Conservation (phyloP, 75 land plant genomes). For the Picea sitchensis region DNA sequence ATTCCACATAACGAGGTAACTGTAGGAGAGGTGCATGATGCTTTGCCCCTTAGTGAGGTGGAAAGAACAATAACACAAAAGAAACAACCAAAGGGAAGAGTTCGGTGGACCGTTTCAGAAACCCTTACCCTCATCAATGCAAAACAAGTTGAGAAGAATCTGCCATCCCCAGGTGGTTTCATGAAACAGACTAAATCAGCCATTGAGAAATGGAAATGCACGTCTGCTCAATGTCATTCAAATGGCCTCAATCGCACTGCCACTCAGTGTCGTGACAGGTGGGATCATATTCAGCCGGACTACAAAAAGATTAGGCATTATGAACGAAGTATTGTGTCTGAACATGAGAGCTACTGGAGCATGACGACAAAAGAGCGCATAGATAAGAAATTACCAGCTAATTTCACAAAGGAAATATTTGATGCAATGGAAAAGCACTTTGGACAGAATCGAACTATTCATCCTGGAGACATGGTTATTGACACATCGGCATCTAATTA, state of each 20-base stretch:
- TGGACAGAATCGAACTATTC: conserved; percentile 4
- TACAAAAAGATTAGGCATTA: conserved; percentile 19
- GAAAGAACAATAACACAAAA: background rate
- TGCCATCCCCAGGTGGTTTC: conserved; percentile 8
- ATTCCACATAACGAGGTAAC: conserved; percentile 4
- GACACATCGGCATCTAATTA: conserved; percentile 4
- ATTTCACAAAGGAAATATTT: conserved; percentile 6
- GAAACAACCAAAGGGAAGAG: conserved; percentile 8
- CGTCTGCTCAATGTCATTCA: conserved; percentile 3
- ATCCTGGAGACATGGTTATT: conserved; percentile 12
- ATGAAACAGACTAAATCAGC: conserved; percentile 12
- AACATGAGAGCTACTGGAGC: conserved; percentile 12
- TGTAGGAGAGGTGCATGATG: conserved; percentile 2
- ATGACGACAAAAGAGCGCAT: conserved; percentile 12
- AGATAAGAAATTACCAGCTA: conserved; percentile 10
- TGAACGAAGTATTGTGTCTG: conserved; percentile 7
- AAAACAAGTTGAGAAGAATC: conserved; percentile 11
- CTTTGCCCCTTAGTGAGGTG: background rate
- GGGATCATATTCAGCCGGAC: conserved; percentile 21
- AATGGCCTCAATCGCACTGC: conserved; percentile 20
- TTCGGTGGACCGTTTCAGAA: conserved; percentile 10
- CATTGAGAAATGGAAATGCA: conserved; percentile 16
- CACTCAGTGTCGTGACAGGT: conserved; percentile 21
- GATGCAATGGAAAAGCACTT: conserved; percentile 16
- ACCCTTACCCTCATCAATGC: conserved; percentile 12